A percentile compares a stretch with the other conserved stretches of the same genome.
phyloP scores from a whole-genome alignment of 108 stramenopile species.

The Conticribra weissflogii region DNA sequence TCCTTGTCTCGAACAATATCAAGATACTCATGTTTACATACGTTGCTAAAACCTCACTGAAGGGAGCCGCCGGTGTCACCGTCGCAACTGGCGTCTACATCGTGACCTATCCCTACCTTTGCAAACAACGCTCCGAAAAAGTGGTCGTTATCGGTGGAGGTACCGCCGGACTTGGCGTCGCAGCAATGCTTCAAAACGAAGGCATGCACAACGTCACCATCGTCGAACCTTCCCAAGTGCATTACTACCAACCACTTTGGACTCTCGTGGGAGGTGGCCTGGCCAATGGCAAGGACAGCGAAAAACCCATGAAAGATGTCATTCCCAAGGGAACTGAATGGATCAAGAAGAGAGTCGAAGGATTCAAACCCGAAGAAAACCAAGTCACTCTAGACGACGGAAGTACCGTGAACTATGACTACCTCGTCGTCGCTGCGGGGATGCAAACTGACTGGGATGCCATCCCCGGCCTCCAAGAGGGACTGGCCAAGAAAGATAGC shows the following conservation, averaged over 20 bases:
- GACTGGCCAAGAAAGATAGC: constrained; percentile 22
- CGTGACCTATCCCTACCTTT: constrained; percentile 9
- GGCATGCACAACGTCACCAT: constrained; percentile 42
- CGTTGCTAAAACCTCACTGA: constrained; percentile 6
- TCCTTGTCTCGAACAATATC: too few species aligned
- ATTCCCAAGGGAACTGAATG: constrained; percentile 36
- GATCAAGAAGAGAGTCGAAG: constrained; percentile 22
- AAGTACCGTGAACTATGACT: constrained; percentile 42
- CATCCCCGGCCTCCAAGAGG: constrained; percentile 49
- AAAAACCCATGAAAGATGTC: constrained; percentile 28
- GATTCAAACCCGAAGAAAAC: constrained; percentile 38
- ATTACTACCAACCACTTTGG: constrained; percentile 64
- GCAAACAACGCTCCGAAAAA: constrained; percentile 23
- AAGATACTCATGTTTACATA: constrained; percentile 8
- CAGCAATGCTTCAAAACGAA: constrained; percentile 43
- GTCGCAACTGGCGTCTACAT: constrained; percentile 8
- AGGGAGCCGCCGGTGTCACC: constrained; percentile 14
- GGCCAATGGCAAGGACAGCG: constrained; percentile 7
- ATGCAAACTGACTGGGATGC: constrained; percentile 48
- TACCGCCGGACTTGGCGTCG: constrained; percentile 51
- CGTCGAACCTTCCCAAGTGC: constrained; percentile 36
- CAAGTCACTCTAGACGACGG: constrained; percentile 36
- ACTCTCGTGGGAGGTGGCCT: constrained; percentile 49
- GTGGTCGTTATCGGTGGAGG: constrained; percentile 50
- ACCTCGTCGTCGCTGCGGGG: constrained; percentile 49